Base-by-base conservation (phyloP, 164 flowering plant genomes). In the Vitis labrusca region DNA sequence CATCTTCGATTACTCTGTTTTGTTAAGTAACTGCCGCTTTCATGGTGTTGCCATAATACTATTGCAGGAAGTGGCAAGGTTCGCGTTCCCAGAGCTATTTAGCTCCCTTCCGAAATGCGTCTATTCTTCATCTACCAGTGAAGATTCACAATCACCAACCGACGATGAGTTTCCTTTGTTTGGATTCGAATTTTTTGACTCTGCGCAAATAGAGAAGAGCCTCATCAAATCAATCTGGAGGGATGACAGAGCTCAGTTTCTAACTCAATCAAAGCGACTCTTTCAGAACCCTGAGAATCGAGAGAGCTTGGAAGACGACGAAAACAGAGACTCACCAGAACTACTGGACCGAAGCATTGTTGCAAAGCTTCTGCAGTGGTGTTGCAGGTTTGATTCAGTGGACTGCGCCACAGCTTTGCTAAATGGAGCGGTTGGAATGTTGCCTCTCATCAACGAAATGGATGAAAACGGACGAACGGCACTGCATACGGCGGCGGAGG, bases 401-500 rank as follows among this genome's bases (percentile, higher is more conserved):
- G 68, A 77, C 19, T 85, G 88, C 61, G 85, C 87, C 17, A 12
- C 81, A 1, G 78, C 85, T 1, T 73, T 87, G 37, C 8, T 87
- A 64, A 74, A 52, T 61, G 89, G 88, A 61, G 84, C 83, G 67
- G 19, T 76, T n/a, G 82, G 83, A 14, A 16, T 17, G 12, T 76
- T 73, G 16, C 77, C 83, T 4, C 11, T 59, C 16, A 67, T 84
- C 5, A 81, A 84, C 72, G 81, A 81, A 60, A 52, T 74, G 47
- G 84, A 81, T 61, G 78, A 44, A 0, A 4, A 61, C 7, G 85
- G 86, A 6, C 23, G 64, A 64, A 59, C 86, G 23, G 72, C 86
- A 2, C 73, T 85, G 65, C 91, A 87, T 65, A 70, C 68, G 54
- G 91, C 91, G n/a, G 91, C 89, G 9, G 75, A 75, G 59, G 73